Evolutionary conservation across 2,329 filamentous ascomycete genomes (phyloP).

Genomic region (Fonsecaea erecta): DNA sequence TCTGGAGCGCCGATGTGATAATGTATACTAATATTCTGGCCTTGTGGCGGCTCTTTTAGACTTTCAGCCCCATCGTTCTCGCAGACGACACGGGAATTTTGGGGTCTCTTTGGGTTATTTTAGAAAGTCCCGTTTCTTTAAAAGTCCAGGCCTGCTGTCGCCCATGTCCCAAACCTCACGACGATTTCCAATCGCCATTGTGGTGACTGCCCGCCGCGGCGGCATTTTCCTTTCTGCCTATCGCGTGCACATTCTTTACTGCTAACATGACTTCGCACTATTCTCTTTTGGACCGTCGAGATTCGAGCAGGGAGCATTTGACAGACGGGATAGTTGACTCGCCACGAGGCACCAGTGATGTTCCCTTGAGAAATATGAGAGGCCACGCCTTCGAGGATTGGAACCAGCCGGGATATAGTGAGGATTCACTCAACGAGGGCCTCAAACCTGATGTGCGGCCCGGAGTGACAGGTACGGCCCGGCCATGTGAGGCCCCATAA

Average conservation of each 20-base stretch:
- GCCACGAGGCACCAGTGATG: not conserved
- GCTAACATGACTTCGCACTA: not conserved
- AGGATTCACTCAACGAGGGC: not conserved
- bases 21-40: not conserved
- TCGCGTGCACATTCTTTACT: not conserved
- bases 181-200: not conserved
- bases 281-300: constrained; percentile 1
- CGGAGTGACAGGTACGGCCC: constrained; percentile 3
- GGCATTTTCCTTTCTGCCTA: not conserved
- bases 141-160: not conserved
- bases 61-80: constrained; percentile 5
- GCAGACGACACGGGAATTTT: not conserved
- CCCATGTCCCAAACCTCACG: not conserved
- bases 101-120: not conserved
- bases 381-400: not conserved
- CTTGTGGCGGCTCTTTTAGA: constrained; percentile 8
- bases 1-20: not conserved
- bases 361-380: constrained; percentile 4
- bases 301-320: constrained; percentile 1
- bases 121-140: not conserved
- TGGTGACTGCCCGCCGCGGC: not conserved
- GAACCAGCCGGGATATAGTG: constrained; percentile 6
- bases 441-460: not conserved
- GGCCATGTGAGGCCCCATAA: not conserved
- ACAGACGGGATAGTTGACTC: not conserved